phyloP scores from a whole-genome alignment of 352 stramenopile species.

The Lagenidium giganteum region DNA sequence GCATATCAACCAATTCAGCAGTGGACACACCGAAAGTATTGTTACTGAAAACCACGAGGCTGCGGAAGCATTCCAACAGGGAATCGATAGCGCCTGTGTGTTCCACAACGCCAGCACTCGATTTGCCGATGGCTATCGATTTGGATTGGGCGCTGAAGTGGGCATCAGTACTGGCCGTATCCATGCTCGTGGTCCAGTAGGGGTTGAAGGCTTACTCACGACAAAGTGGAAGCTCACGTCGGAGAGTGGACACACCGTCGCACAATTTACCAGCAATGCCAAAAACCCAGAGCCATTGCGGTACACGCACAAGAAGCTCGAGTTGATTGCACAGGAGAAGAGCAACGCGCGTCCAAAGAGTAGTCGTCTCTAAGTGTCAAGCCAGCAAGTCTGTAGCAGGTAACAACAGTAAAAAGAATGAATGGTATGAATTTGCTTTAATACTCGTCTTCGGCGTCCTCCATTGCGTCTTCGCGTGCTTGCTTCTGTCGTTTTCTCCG shows the following conservation, averaged over 20 bases:
- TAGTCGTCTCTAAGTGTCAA: constrained; percentile 53
- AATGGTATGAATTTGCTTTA: constrained; percentile 5
- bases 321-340: constrained; percentile 59
- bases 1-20: constrained; percentile 96
- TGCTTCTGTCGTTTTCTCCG: constrained; percentile 63
- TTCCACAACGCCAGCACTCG: constrained; percentile 98
- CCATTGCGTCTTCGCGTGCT: constrained; percentile 33
- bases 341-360: constrained; percentile 54
- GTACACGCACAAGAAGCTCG: constrained; percentile 79
- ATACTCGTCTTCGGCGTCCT: constrained; percentile 30
- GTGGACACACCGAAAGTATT: constrained; percentile 97
- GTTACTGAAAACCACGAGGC: constrained; percentile 89
- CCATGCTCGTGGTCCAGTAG: constrained; percentile 94
- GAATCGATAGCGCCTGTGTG: constrained; percentile 95
- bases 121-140: constrained; percentile 95
- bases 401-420: constrained; percentile 2
- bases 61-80: constrained; percentile 68
- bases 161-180: constrained; percentile 97
- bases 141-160: constrained; percentile 97
- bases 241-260: constrained; percentile 78
- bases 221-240: constrained; percentile 97
- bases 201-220: constrained; percentile 96
- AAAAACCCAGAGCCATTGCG: constrained; percentile 26
- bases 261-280: constrained; percentile 48
- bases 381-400: too few species aligned